Evolutionary conservation across 1,284 basidiomycete species (phyloP).

Genomic region (Sutorius eximius): DNA sequence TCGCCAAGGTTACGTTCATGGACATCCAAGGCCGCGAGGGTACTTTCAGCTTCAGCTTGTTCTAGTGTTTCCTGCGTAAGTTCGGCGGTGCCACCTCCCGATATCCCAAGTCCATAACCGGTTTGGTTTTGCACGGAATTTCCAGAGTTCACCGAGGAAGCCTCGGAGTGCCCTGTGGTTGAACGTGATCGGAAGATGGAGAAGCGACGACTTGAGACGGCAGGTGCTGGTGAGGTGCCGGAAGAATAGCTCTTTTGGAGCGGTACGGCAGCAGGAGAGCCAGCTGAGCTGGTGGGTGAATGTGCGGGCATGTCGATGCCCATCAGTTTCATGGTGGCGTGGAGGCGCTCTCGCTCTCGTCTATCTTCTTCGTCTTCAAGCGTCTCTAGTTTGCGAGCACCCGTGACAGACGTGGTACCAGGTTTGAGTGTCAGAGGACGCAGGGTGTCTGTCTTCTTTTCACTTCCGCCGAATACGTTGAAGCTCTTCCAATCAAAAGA

Average conservation of each 20-base stretch:
- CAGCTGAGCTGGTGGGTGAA: constrained; percentile 30
- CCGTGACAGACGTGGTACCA: constrained; percentile 51
- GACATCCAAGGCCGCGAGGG: constrained; percentile 70
- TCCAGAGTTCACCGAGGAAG: constrained; percentile 48
- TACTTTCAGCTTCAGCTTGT: constrained; percentile 72
- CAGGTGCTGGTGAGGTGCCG: constrained; percentile 34
- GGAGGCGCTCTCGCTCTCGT: constrained; percentile 77
- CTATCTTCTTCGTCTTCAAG: constrained; percentile 84
- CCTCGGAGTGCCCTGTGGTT: constrained; percentile 45
- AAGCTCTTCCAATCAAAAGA: constrained; percentile 82
- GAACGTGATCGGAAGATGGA: constrained; percentile 65
- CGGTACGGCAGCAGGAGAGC: constrained; percentile 34
- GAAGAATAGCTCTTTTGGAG: constrained; percentile 46
- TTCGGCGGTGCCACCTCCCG: constrained; percentile 38
- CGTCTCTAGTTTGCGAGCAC: constrained; percentile 74
- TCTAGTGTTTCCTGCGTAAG: constrained; percentile 75
- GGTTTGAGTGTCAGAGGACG: constrained; percentile 74
- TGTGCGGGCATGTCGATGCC: constrained; percentile 67
- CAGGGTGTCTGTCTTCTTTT: constrained; percentile 62
- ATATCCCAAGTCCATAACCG: constrained; percentile 41
- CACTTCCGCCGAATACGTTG: constrained; percentile 60
- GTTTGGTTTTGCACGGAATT: constrained; percentile 37
- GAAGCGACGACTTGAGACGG: constrained; percentile 50
- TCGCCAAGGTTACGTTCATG: constrained; percentile 70
- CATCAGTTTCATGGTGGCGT: constrained; percentile 90